Evolutionary conservation across 2,329 filamentous ascomycete genomes (phyloP).

Genomic region (Colletotrichum salicis): DNA sequence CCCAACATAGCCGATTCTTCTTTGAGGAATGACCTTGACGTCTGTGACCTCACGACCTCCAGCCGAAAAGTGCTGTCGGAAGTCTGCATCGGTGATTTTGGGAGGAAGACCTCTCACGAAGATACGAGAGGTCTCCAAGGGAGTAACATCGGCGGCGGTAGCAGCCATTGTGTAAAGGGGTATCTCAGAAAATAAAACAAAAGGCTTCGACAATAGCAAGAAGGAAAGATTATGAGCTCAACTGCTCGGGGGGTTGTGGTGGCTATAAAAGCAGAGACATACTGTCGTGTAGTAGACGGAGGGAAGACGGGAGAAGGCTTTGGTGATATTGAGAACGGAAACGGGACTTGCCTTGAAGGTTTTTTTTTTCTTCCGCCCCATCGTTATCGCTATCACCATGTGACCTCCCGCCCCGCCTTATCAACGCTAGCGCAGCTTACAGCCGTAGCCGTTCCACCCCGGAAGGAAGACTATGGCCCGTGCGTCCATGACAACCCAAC

Average conservation of each 20-base stretch:
- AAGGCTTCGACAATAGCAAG: conserved; percentile 22
- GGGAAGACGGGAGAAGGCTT: conserved; percentile 33
- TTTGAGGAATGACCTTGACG: conserved; percentile 87
- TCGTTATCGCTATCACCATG: conserved; percentile 37
- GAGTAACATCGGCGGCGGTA: conserved; percentile 37
- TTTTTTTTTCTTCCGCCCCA: conserved; percentile 32
- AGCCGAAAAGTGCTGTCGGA: conserved; percentile 87
- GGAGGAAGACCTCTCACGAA: conserved; percentile 89
- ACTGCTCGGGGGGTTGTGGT: conserved; percentile 20
- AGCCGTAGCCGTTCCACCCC: conserved; percentile 7
- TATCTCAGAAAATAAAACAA: conserved; percentile 29
- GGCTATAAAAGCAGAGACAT: conserved; percentile 28
- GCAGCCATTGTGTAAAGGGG: conserved; percentile 38
- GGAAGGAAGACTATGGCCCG: conserved; percentile 18
- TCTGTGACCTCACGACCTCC: conserved; percentile 84
- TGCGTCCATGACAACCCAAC: conserved; percentile 26
- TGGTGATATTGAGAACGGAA: conserved; percentile 37
- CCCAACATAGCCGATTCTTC: conserved; percentile 94
- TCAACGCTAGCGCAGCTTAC: conserved; percentile 11
- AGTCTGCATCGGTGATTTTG: conserved; percentile 83
- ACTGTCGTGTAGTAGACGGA: conserved; percentile 22
- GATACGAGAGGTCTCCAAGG: conserved; percentile 72
- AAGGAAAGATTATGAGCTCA: conserved; percentile 19
- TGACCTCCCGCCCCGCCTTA: conserved; percentile 24
- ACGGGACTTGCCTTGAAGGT: conserved; percentile 45